phyloP scores from a whole-genome alignment of 2,329 filamentous ascomycete species.

The Ploettnerulaceae sp. region DNA sequence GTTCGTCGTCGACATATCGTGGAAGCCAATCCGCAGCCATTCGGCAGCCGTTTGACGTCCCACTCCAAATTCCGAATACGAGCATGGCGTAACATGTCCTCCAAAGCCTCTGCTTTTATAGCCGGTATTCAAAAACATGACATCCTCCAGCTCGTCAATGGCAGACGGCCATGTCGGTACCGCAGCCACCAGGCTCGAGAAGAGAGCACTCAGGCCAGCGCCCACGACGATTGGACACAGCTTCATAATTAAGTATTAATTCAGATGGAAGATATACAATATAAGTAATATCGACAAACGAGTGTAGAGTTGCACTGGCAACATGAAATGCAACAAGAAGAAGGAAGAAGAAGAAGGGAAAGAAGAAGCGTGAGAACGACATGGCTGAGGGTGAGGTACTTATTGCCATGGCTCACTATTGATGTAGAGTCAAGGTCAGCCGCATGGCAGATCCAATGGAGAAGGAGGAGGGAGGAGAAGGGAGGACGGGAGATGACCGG shows the following conservation, averaged over 20 bases:
- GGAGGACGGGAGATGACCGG: too few relatives aligned
- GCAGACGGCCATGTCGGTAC: constrained; percentile 57
- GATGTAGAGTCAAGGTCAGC: constrained; percentile 18
- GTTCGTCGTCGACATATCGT: constrained; percentile 56
- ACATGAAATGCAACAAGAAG: constrained; percentile 1
- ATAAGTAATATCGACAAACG: constrained; percentile 15
- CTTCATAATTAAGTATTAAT: constrained; percentile 27
- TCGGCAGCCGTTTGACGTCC: constrained; percentile 56
- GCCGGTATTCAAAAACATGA: constrained; percentile 55
- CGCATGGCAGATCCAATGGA: constrained; percentile 11
- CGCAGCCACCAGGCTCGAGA: constrained; percentile 31
- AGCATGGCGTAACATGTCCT: constrained; percentile 52
- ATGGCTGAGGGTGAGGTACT: constrained; percentile 7
- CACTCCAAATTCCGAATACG: constrained; percentile 46
- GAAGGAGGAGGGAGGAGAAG: too few relatives aligned
- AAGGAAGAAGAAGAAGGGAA: constrained; percentile 5
- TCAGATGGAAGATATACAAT: constrained; percentile 7
- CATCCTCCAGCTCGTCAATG: constrained; percentile 58
- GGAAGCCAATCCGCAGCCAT: constrained; percentile 57
- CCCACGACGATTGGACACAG: constrained; percentile 16
- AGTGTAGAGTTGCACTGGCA: constrained; percentile 24
- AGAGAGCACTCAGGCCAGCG: constrained; percentile 16
- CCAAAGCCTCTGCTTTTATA: constrained; percentile 52
- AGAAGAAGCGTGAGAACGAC: constrained; percentile 5
- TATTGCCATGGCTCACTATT: constrained; percentile 10